Evolutionary conservation across 805 yeast species (phyloP).

Genomic region (Maudiozyma serrabonitensis): DNA sequence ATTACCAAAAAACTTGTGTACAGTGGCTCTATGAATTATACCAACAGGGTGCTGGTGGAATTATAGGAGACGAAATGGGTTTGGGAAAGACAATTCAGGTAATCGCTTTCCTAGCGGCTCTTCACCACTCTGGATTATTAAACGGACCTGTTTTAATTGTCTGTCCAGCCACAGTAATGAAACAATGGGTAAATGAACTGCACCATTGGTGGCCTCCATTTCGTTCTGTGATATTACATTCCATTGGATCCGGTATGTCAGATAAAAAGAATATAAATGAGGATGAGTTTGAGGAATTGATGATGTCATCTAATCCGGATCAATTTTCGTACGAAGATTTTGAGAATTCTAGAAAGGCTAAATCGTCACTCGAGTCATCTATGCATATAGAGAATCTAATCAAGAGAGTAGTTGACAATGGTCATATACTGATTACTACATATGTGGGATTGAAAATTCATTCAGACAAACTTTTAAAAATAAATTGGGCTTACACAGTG

Average conservation of each 20-base stretch:
- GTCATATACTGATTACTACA: constrained; percentile 84
- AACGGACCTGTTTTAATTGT: constrained; percentile 76
- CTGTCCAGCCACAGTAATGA: constrained; percentile 93
- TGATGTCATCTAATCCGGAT: constrained; percentile 30
- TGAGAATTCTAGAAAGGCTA: constrained; percentile 19
- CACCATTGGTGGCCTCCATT: constrained; percentile 98
- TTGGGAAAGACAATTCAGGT: constrained; percentile 92
- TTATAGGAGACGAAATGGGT: constrained; percentile 97
- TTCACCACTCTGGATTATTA: constrained; percentile 70
- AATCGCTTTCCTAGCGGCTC: constrained; percentile 81
- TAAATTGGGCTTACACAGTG: constrained; percentile 82
- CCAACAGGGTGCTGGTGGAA: constrained; percentile 85
- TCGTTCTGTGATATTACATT: constrained; percentile 75
- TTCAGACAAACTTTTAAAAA: constrained; percentile 49
- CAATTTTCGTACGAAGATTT: constrained; percentile 37
- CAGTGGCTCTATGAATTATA: constrained; percentile 97
- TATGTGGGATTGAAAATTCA: constrained; percentile 78
- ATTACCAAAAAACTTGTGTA: constrained; percentile 91
- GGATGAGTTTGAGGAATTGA: constrained; percentile 42
- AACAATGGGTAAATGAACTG: constrained; percentile 94
- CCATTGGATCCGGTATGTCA: constrained; percentile 84
- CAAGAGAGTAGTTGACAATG: constrained; percentile 50
- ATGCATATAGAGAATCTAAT: constrained; percentile 24
- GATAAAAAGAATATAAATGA: constrained; percentile 30
- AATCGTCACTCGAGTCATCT: constrained; percentile 24